Percentiles rank a stretch among this genome's conserved stretches.
Evolutionary conservation across 176 grass and related monocot species (phyloP).

Genomic region (Oryza brachyantha): DNA sequence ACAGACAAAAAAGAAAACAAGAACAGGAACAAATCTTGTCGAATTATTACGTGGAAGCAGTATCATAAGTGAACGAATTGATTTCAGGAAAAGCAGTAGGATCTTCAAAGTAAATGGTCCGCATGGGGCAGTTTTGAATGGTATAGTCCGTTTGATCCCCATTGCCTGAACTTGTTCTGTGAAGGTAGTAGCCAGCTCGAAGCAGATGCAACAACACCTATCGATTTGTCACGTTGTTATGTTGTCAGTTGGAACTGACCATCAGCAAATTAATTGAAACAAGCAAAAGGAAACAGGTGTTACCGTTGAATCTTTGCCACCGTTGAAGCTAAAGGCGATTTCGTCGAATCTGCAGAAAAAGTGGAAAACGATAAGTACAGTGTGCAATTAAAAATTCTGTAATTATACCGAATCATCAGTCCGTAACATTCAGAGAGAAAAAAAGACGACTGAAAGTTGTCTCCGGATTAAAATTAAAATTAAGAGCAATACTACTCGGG

Average conservation of each 20-base stretch:
- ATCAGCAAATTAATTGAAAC: neutral
- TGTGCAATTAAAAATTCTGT: too few species aligned
- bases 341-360: slow-evolving; percentile 53
- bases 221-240: neutral
- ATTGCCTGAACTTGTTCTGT: slow-evolving; percentile 33
- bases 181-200: slow-evolving; percentile 62
- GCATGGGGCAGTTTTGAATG: slow-evolving; percentile 52
- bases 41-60: slow-evolving; percentile 35
- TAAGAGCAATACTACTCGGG: too few species aligned
- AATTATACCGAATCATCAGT: too few species aligned
- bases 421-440: too few species aligned
- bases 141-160: neutral
- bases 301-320: slow-evolving; percentile 78
- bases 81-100: slow-evolving; percentile 57
- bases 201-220: slow-evolving; percentile 70
- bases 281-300: neutral
- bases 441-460: too few species aligned
- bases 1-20: neutral
- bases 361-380: neutral
- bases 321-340: slow-evolving; percentile 79
- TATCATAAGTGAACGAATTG: slow-evolving; percentile 60
- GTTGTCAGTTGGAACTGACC: neutral
- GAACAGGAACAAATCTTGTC: neutral
- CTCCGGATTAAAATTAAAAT: too few species aligned
- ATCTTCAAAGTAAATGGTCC: slow-evolving; percentile 77